phyloP scores from a whole-genome alignment of 225 moss, liverwort and hornwort species.

The Physcomitrium patens region DNA sequence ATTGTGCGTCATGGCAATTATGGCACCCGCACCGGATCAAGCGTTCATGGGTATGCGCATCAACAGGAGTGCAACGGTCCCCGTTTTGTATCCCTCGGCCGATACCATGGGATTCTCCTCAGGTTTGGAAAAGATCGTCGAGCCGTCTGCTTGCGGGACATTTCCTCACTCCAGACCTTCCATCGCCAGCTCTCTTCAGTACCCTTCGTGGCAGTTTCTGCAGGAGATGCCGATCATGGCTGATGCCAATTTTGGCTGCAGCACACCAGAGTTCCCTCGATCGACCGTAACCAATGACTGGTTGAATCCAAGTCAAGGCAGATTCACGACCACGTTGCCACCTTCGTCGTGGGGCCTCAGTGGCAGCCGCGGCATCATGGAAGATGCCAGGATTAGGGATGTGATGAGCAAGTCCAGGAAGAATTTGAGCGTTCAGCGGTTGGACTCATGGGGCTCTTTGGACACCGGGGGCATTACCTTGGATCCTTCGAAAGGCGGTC shows the following conservation, averaged over 20 bases:
- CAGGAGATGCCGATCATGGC: neutral
- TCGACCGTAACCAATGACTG: neutral
- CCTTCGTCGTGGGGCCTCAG: neutral
- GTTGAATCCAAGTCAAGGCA: neutral
- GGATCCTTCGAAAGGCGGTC: constrained; percentile 54
- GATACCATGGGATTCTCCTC: neutral
- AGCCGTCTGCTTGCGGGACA: neutral
- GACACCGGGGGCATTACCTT: constrained; percentile 36
- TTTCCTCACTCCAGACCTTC: too few relatives aligned
- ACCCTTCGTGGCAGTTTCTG: neutral
- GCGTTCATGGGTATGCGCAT: constrained; percentile 24
- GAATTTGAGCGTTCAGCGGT: too few relatives aligned
- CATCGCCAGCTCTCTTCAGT: neutral
- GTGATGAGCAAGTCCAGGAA: constrained; percentile 8
- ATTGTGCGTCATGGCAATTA: constrained; percentile 20
- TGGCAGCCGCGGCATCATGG: constrained; percentile 13
- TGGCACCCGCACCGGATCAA: constrained; percentile 29
- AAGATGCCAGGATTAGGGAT: constrained; percentile 21
- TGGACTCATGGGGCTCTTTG: neutral
- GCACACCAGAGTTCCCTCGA: constrained; percentile 1
- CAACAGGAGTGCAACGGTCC: neutral
- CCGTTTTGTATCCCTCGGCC: neutral
- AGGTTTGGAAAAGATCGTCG: constrained; percentile 3
- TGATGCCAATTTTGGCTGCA: too few relatives aligned
- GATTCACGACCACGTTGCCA: neutral